A percentile compares a stretch with the other conserved stretches of the same genome.
Conservation (phyloP, 23 red algal species). For the Gracilaria gracilis region DNA sequence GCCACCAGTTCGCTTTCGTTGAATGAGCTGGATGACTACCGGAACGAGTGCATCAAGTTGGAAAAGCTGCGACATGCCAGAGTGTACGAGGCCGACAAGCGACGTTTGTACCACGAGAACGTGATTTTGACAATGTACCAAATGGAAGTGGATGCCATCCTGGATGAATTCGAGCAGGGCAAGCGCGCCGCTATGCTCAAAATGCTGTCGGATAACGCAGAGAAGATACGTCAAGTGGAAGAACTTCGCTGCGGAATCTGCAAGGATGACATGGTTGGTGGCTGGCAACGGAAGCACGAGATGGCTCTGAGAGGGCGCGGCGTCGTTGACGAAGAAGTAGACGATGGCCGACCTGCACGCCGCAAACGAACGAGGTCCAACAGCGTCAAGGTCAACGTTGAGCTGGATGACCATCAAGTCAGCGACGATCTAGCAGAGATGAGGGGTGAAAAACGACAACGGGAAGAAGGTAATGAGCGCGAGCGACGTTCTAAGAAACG, state of each 20-base stretch:
- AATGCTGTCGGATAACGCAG: conserved; percentile 67
- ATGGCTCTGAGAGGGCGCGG: conserved; percentile 62
- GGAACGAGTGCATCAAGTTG: conserved; percentile 72
- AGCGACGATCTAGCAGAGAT: conserved; percentile 42
- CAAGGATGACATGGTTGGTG: conserved; percentile 66
- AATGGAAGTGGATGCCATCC: conserved; percentile 21
- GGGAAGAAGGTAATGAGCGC: conserved; percentile 17
- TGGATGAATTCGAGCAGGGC: conserved; percentile 65
- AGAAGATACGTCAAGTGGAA: conserved; percentile 64
- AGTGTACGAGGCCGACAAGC: conserved; percentile 76
- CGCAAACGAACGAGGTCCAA: not conserved
- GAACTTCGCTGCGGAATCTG: conserved; percentile 74
- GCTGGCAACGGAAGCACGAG: conserved; percentile 63
- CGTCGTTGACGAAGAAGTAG: conserved; percentile 1
- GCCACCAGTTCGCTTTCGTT: not conserved
- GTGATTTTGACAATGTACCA: conserved; percentile 49
- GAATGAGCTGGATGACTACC: conserved; percentile 73
- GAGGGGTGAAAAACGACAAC: conserved; percentile 57
- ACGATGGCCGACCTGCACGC: not conserved
- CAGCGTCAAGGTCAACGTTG: conserved; percentile 53
- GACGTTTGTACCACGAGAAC: conserved; percentile 45
- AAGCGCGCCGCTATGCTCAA: conserved; percentile 26
- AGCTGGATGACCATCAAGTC: conserved; percentile 58
- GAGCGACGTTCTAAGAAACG: conserved; percentile 32
- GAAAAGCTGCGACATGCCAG: conserved; percentile 64